phyloP scores from a whole-genome alignment of 2,329 filamentous ascomycete genomes.

The Hymenoscyphus fraxineus region DNA sequence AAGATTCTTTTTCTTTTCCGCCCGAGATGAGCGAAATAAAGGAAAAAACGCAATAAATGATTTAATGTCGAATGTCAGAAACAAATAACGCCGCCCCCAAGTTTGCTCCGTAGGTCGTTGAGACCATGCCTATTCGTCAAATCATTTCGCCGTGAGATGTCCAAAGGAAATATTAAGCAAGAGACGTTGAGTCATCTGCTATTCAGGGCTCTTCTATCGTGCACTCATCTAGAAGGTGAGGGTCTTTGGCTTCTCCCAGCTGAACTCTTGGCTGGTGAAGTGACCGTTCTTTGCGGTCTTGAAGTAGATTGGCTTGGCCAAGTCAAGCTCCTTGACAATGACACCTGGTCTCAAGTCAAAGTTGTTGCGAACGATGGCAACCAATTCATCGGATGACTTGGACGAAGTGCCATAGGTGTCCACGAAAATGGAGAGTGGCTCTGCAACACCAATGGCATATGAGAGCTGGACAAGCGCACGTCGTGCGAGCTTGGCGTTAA shows the following conservation, averaged over 20 bases:
- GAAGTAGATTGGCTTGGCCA: constrained; percentile 95
- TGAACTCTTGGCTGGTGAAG: constrained; percentile 98
- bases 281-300: constrained; percentile 99
- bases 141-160: constrained; percentile 35
- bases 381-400: constrained; percentile 87
- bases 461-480: constrained; percentile 96
- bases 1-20: constrained; percentile 19
- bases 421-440: constrained; percentile 96
- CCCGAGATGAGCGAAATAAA: constrained; percentile 6
- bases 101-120: constrained; percentile 33
- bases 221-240: constrained; percentile 73
- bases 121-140: constrained; percentile 34
- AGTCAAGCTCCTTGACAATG: constrained; percentile 94
- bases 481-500: constrained; percentile 82
- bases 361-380: constrained; percentile 91
- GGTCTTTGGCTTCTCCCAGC: constrained; percentile 96
- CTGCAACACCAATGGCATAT: constrained; percentile 97
- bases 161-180: constrained; percentile 28
- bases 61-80: constrained; percentile 18
- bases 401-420: constrained; percentile 94
- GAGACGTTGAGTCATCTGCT: constrained; percentile 35
- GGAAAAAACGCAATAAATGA: constrained; percentile 12
- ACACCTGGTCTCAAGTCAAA: constrained; percentile 98
- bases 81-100: constrained; percentile 26
- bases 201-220: constrained; percentile 21